These are phyloP conservation scores for Solanum sparsipilum DNA, from an alignment of 257 asterid species.

Conservation along the genomic window DNA sequence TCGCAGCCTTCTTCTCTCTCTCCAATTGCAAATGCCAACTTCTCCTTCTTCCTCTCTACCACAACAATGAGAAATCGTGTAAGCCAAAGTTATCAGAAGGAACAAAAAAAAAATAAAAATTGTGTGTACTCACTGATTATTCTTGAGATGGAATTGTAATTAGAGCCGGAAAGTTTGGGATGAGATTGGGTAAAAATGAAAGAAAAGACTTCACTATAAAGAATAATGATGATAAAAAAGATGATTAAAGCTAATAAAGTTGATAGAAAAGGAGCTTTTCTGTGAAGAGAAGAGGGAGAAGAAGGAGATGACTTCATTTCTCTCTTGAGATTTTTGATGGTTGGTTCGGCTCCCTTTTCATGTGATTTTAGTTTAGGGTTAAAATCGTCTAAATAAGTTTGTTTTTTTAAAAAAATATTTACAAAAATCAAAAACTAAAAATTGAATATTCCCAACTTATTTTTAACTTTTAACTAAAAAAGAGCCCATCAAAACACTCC, in stretches of 20 bases:
- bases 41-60: constrained; percentile 59
- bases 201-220: constrained; percentile 14
- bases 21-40: constrained; percentile 53
- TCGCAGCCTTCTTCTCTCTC: constrained; percentile 55
- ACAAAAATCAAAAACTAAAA: too few relatives aligned
- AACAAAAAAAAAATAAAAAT: neutral
- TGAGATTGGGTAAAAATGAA: constrained; percentile 13
- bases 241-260: constrained; percentile 17
- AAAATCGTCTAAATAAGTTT: neutral
- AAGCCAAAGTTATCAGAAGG: neutral
- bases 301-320: constrained; percentile 20
- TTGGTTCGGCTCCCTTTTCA: neutral
- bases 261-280: constrained; percentile 17
- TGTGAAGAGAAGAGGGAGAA: constrained; percentile 8
- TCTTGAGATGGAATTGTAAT: constrained; percentile 3
- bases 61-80: neutral
- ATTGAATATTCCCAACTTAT: too few relatives aligned
- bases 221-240: constrained; percentile 15
- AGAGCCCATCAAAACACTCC: too few relatives aligned
- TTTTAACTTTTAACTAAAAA: too few relatives aligned
- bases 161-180: neutral
- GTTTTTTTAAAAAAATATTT: too few relatives aligned
- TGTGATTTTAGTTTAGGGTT: neutral
- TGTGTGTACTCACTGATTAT: constrained; percentile 8
- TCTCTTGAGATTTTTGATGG: neutral